These are phyloP conservation scores for Trichoderma reesei DNA, from an alignment of 495 filamentous ascomycete species.

Conservation along the genomic window DNA sequence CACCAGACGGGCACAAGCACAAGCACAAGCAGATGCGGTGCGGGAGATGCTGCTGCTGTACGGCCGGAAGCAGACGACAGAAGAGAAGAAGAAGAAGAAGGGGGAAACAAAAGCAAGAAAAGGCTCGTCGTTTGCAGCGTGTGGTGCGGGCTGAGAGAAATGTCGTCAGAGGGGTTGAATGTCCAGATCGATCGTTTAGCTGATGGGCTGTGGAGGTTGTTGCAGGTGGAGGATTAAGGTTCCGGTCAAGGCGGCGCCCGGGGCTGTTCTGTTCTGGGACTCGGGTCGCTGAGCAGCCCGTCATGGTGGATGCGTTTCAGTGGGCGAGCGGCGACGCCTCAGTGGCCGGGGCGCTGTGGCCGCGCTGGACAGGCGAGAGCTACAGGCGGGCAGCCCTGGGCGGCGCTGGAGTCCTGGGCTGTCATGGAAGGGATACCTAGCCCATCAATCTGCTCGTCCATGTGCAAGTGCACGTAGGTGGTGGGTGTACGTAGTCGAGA, in stretches of 20 bases:
- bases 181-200: neutral
- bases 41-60: neutral
- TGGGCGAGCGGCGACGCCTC: neutral
- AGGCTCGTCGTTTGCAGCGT: neutral
- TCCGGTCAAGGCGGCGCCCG: neutral
- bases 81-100: neutral
- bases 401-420: too few species aligned
- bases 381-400: neutral
- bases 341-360: neutral
- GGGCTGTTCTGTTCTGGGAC: neutral
- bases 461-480: too few species aligned
- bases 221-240: neutral
- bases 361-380: neutral
- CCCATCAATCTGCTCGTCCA: too few species aligned
- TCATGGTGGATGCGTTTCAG: neutral
- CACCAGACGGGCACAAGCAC: too few species aligned
- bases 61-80: neutral
- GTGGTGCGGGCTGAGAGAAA: neutral
- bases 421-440: neutral
- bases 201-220: neutral
- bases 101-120: too few species aligned
- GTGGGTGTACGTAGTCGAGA: too few species aligned
- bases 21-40: neutral
- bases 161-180: slow-evolving; percentile 5
- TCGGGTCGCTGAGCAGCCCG: neutral